These are phyloP conservation scores for Kregervanrija delftensis DNA, from an alignment of 805 yeast genomes.

Conservation along the genomic window DNA sequence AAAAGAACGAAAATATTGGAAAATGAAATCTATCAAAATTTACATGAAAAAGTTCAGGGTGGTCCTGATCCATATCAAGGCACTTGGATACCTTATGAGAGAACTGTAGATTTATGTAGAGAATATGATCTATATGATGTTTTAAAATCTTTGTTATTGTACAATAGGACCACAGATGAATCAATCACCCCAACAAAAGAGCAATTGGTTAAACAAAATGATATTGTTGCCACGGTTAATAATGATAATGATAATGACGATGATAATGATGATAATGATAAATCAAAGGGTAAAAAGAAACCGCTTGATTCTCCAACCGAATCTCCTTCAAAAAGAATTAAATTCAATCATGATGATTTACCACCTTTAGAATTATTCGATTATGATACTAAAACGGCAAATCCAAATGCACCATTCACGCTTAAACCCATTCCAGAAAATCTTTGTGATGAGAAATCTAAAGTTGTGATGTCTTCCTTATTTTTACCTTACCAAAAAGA, in stretches of 20 bases:
- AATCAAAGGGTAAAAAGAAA: background rate
- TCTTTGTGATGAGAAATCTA: conserved; percentile 24
- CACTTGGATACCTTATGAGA: conserved; percentile 62
- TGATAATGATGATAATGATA: background rate
- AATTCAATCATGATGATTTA: conserved; percentile 8
- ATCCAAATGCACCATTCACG: conserved; percentile 42
- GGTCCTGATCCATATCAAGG: conserved; percentile 75
- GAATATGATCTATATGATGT: conserved; percentile 52
- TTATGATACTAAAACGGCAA: conserved; percentile 32
- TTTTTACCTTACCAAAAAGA: conserved; percentile 38
- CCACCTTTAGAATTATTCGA: conserved; percentile 25
- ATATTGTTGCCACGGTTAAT: background rate
- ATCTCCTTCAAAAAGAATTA: conserved; percentile 34
- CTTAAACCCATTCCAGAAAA: conserved; percentile 36
- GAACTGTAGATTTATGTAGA: conserved; percentile 52
- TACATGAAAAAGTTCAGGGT: conserved; percentile 65
- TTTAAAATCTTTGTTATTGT: conserved; percentile 42
- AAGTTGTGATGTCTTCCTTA: conserved; percentile 40
- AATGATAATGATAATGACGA: background rate
- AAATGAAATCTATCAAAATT: conserved; percentile 55
- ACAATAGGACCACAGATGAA: conserved; percentile 31
- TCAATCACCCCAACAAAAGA: conserved; percentile 42
- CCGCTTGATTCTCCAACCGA: conserved; percentile 9
- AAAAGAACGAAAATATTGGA: conserved; percentile 58
- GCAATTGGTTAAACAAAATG: conserved; percentile 23